These are phyloP conservation scores for Saturnispora besseyi DNA, from an alignment of 805 yeast species.

Conservation along the genomic window DNA sequence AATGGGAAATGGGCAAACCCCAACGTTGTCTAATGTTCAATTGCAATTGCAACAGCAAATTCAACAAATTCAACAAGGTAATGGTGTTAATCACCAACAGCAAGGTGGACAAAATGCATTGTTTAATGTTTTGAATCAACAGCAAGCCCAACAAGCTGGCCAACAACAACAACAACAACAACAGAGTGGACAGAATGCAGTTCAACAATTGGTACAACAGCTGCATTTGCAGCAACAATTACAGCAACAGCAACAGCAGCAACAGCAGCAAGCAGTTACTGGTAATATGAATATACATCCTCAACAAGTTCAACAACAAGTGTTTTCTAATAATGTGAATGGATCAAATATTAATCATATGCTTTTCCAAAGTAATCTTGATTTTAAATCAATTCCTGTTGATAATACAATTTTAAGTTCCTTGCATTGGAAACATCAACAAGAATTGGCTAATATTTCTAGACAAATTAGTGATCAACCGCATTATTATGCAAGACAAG, in stretches of 20 bases:
- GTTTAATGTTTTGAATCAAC: slow-evolving; percentile 5
- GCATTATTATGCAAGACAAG: slow-evolving; percentile 77
- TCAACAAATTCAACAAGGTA: slow-evolving; percentile 7
- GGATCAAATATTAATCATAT: slow-evolving; percentile 18
- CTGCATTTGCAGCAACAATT: slow-evolving; percentile 21
- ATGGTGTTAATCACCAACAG: background rate
- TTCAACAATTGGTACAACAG: slow-evolving; percentile 20
- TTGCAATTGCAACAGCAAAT: slow-evolving; percentile 9
- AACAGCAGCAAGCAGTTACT: slow-evolving; percentile 17
- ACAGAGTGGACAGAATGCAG: slow-evolving; percentile 25
- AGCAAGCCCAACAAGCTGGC: background rate
- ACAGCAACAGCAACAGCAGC: slow-evolving; percentile 21
- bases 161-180: slow-evolving; percentile 12
- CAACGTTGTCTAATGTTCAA: slow-evolving; percentile 3
- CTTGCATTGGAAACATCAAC: slow-evolving; percentile 70
- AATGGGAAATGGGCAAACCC: slow-evolving; percentile 6
- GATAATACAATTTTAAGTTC: slow-evolving; percentile 32
- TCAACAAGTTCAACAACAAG: slow-evolving; percentile 15
- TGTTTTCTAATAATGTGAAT: slow-evolving; percentile 18
- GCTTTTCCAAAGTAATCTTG: slow-evolving; percentile 14
- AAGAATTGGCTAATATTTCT: slow-evolving; percentile 61
- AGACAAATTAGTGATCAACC: slow-evolving; percentile 53
- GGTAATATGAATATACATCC: background rate
- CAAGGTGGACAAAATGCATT: background rate
- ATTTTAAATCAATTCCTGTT: slow-evolving; percentile 20